These are phyloP conservation scores for Magnaporthiopsis poae DNA, from an alignment of 2,329 filamentous ascomycete species.

Conservation along the genomic window DNA sequence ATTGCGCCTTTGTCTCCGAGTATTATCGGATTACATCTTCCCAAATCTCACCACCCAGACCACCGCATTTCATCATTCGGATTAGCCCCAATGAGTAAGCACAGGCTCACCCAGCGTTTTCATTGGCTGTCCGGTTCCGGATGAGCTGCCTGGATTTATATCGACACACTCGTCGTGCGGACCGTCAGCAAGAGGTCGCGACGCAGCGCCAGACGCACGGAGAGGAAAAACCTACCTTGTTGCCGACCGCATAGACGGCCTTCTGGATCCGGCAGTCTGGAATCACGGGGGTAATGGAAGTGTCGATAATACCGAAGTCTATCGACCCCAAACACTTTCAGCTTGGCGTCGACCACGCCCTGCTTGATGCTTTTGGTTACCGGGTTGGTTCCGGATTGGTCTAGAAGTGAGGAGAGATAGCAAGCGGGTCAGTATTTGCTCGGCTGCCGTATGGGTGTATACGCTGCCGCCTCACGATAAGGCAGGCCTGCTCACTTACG, in stretches of 20 bases:
- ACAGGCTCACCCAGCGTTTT: too few relatives aligned
- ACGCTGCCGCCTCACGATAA: neutral
- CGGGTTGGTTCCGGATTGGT: constrained; percentile 47
- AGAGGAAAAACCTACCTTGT: constrained; percentile 30
- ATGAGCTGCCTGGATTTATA: constrained; percentile 35
- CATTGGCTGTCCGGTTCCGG: constrained; percentile 19
- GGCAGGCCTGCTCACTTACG: constrained; percentile 19
- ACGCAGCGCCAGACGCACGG: neutral
- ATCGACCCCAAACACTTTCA: constrained; percentile 44
- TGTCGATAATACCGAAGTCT: constrained; percentile 45
- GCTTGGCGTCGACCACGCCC: constrained; percentile 40
- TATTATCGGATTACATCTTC: neutral
- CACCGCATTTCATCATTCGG: too few relatives aligned
- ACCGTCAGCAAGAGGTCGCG: neutral
- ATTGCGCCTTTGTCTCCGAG: too few relatives aligned
- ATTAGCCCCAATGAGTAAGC: too few relatives aligned
- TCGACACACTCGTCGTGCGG: constrained; percentile 26
- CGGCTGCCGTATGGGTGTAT: neutral
- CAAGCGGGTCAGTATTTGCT: constrained; percentile 7
- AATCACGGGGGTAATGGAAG: constrained; percentile 45
- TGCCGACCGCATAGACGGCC: constrained; percentile 49
- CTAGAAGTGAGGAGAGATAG: constrained; percentile 10
- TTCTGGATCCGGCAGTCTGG: constrained; percentile 50
- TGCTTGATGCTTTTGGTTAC: constrained; percentile 41
- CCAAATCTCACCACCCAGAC: neutral